Percentiles rank a stretch among this genome's conserved stretches.
Conservation (phyloP, 2,329 filamentous ascomycete genomes). For the Ascochyta koolunga region DNA sequence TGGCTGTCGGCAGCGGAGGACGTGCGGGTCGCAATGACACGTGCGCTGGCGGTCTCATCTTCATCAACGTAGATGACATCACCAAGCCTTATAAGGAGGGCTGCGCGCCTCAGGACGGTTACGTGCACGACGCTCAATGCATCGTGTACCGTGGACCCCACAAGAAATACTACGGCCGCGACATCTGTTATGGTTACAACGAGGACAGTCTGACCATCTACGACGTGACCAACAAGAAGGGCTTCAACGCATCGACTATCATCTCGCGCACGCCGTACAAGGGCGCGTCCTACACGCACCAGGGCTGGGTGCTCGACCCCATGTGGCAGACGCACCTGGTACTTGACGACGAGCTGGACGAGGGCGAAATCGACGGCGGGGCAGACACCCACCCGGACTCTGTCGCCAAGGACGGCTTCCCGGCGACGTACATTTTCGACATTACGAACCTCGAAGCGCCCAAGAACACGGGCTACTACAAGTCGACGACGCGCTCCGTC, state of each 20-base stretch:
- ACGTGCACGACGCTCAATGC: slow-evolving; percentile 67
- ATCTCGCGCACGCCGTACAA: slow-evolving; percentile 62
- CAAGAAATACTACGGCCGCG: slow-evolving; percentile 55
- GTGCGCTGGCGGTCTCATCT: slow-evolving; percentile 62
- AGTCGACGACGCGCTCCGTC: slow-evolving; percentile 45
- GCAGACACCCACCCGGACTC: slow-evolving; percentile 26
- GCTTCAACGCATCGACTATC: slow-evolving; percentile 61
- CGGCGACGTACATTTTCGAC: slow-evolving; percentile 47
- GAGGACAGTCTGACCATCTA: slow-evolving; percentile 60
- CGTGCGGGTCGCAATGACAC: slow-evolving; percentile 38
- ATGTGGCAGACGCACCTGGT: slow-evolving; percentile 46
- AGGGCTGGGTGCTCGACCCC: slow-evolving; percentile 60
- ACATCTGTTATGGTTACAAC: slow-evolving; percentile 65
- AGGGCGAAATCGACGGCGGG: slow-evolving; percentile 39
- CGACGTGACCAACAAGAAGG: slow-evolving; percentile 60
- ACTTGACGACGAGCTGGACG: slow-evolving; percentile 49
- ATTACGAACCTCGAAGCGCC: slow-evolving; percentile 46
- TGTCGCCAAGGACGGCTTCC: slow-evolving; percentile 42
- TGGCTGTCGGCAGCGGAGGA: slow-evolving; percentile 42
- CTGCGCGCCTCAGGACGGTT: slow-evolving; percentile 62
- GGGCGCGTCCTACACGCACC: slow-evolving; percentile 63
- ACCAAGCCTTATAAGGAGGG: slow-evolving; percentile 54
- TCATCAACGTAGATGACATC: slow-evolving; percentile 63
- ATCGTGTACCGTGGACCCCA: slow-evolving; percentile 62
- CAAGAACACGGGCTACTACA: slow-evolving; percentile 52